A percentile compares a stretch with the other conserved stretches of the same genome.
Evolutionary conservation across 805 yeast genomes (phyloP).

Genomic region (Myxozyma nipponensis): DNA sequence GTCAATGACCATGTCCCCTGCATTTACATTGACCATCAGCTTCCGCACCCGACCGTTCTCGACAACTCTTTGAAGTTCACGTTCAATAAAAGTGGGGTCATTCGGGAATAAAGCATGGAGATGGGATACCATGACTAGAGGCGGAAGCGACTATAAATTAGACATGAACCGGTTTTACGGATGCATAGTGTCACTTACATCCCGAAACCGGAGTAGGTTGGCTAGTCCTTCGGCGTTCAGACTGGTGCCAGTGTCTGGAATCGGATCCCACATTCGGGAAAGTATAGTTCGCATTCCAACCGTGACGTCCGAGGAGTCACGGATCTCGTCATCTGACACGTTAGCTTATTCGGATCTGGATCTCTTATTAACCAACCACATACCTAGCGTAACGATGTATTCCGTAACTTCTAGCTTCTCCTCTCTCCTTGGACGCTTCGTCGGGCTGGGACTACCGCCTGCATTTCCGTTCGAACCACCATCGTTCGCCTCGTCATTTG

Average conservation of each 20-base stretch:
- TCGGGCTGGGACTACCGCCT: conserved; percentile 2
- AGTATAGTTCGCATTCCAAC: conserved; percentile 31
- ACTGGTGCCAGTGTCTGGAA: conserved; percentile 34
- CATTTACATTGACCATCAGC: conserved; percentile 34
- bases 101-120: conserved; percentile 38
- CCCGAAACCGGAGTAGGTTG: conserved; percentile 31
- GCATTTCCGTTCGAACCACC: not conserved
- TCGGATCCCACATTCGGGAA: conserved; percentile 34
- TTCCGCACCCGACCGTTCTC: conserved; percentile 32
- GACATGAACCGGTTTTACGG: not conserved
- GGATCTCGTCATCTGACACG: conserved; percentile 17
- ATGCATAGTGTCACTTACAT: conserved; percentile 7
- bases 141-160: conserved; percentile 30
- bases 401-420: conserved; percentile 10
- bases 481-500: conserved; percentile 6
- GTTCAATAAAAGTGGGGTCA: conserved; percentile 39
- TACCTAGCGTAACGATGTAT: conserved; percentile 13
- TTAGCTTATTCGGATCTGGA: not conserved
- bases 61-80: conserved; percentile 31
- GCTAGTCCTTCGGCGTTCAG: conserved; percentile 31
- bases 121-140: conserved; percentile 35
- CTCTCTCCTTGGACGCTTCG: conserved; percentile 4
- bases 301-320: conserved; percentile 25
- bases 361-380: not conserved
- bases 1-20: conserved; percentile 36